A percentile compares a stretch with the other conserved stretches of the same genome.
phyloP scores from a whole-genome alignment of 1,139 yeast genomes.

The Pichia inconspicua region DNA sequence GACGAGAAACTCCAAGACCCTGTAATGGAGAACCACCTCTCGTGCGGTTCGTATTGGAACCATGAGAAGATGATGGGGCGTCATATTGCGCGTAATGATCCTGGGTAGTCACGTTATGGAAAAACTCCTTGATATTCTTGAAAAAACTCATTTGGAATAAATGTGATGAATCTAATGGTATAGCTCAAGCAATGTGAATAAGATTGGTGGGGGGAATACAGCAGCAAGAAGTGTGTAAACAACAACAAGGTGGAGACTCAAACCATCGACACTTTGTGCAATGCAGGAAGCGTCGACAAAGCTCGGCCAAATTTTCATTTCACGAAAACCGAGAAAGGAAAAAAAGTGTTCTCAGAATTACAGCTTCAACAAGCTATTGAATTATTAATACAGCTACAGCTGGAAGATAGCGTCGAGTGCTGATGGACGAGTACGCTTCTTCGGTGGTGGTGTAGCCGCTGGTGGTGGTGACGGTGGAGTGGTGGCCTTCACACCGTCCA shows the following conservation, averaged over 20 bases:
- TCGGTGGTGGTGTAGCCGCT: neutral
- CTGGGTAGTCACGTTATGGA: conserved; percentile 53
- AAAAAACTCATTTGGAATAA: conserved; percentile 19
- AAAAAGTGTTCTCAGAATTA: too few relatives aligned
- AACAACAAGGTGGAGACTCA: neutral
- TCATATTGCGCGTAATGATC: conserved; percentile 54
- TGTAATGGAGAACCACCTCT: neutral
- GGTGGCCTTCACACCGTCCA: neutral
- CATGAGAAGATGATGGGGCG: conserved; percentile 2
- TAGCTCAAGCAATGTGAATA: neutral
- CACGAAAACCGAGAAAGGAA: too few relatives aligned
- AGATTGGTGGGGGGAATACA: neutral
- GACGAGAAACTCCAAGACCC: neutral
- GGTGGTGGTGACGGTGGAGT: neutral
- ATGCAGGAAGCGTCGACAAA: too few relatives aligned
- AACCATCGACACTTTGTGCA: too few relatives aligned
- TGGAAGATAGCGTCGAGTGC: neutral
- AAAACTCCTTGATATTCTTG: conserved; percentile 33
- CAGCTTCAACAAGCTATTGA: too few relatives aligned
- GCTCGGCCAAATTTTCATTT: too few relatives aligned
- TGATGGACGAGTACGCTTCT: neutral
- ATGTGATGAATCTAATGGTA: neutral
- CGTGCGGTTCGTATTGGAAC: neutral
- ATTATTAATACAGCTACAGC: neutral
- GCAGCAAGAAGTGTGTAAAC: neutral